Base-by-base conservation (phyloP, 73 alveolate genomes). In the Paramecium pentaurelia region DNA sequence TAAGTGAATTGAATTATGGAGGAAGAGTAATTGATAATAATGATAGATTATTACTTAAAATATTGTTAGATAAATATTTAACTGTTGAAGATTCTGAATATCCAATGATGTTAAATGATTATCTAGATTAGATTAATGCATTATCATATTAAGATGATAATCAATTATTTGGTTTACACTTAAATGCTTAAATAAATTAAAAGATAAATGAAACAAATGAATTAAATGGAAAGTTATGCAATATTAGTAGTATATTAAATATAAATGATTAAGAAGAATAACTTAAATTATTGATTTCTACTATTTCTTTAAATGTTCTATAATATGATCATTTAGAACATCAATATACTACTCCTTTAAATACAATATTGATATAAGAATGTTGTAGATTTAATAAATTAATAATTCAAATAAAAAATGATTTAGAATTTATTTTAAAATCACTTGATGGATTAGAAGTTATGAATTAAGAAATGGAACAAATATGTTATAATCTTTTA, bases 11-110 rank as follows among this genome's bases (percentile, higher is more conserved):
- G 34, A 99, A 99, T 93, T 99, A 99, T 95, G 99, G 99, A 28
- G 99, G 99, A 30, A 96, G 99, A 87, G 99, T 99, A 8, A 99
- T 99, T 14, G 99, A 99, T 95, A 98, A 99, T 25, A 98, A 96
- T 96, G 99, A 99, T 93, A 96, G 99, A 94, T 95, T 97, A 92
- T 88, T 96, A 60, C 96, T 98, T 20, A 96, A 94, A 84, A 93
- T 93, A 64, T 92, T 98, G 25, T 93, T 95, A 77, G 60, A 93
- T 88, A 99, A 98, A 80, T 98, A 97, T 96, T 98, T 98, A 93
- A 97, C 93, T 36, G 94, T 95, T 11, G 99, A 97, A 38, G 99
- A 99, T 18, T 83, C 93, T 5, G 93, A 96, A 71, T 93, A 92
- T 49, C 92, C 89, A 37, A 30, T 73, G 34, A n/a, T 16, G 60